Evolutionary conservation across 164 flowering plant genomes (phyloP), one percentile per base, ranked within the genome.

Genomic region (Umbellularia californica): DNA sequence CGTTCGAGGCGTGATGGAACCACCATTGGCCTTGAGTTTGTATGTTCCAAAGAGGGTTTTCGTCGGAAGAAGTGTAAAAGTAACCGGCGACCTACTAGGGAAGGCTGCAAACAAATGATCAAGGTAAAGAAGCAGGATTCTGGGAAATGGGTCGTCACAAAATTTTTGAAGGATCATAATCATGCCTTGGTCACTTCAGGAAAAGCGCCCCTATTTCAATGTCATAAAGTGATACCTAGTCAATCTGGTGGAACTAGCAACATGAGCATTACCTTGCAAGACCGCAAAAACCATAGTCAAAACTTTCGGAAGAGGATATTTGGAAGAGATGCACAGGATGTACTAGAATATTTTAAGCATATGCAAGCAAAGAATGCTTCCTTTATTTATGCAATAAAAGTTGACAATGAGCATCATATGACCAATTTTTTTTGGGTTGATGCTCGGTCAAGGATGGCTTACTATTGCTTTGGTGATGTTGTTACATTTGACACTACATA

Each of bases 111-210:
- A 41, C 94, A 95, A 1, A 80, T 85, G 88, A 77, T 92, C 74
- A 88, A 79, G 77, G 80, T 90, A 72, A 91, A 88, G 79, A 76
- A 78, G 30, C 81, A 76, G 63, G 83, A 81, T 79, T 69, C 84
- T 47, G 84, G 77, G 64, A 91, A 84, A 70, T 92, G 97, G 97
- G 83, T 85, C 64, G 87, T 85, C 19, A 80, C 88, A 15, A 87
- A 87, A 76, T 90, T 91, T 74, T 78, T 86, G 5, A 90, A 86
- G 85, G 93, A 93, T 77, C 98, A 93, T 74, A 88, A 74, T 55
- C 98, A 93, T 83, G 73, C 87, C 1, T 28, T 79, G 65, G 79
- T 83, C 51, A 85, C 79, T 74, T 85, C 91, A 13, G 86, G 83
- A 30, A 93, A 87, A 77, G 91, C 87, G 66, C 89, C 87, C 67